Conservation (phyloP, 345 rosid species). For the Camelina hispida region DNA sequence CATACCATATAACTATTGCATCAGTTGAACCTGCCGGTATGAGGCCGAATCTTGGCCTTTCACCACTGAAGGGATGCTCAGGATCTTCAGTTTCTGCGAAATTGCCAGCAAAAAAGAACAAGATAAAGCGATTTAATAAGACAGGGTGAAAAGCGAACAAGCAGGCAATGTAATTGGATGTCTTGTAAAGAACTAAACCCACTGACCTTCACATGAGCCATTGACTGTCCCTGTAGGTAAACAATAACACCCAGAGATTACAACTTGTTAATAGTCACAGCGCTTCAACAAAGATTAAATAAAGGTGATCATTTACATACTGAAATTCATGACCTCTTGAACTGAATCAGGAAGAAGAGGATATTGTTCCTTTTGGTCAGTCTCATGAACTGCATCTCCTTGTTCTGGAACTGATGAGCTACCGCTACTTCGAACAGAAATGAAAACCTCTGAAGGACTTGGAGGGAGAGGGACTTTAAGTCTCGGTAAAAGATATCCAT, state of each 20-base stretch:
- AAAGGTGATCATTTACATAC: conserved; percentile 44
- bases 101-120: conserved; percentile 32
- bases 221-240: conserved; percentile 53
- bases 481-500: conserved; percentile 81
- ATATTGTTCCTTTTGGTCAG: conserved; percentile 51
- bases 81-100: conserved; percentile 52
- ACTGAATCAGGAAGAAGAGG: conserved; percentile 56
- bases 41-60: conserved; percentile 73
- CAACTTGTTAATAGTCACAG: conserved; percentile 33
- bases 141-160: neutral
- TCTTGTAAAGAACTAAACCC: conserved; percentile 19
- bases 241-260: conserved; percentile 30
- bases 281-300: conserved; percentile 25
- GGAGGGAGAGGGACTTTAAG: conserved; percentile 87
- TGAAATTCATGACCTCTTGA: conserved; percentile 47
- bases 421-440: conserved; percentile 48
- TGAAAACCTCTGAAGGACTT: conserved; percentile 62
- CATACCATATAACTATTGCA: conserved; percentile 84
- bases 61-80: conserved; percentile 51
- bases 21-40: conserved; percentile 96
- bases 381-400: conserved; percentile 47
- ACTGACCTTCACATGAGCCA: conserved; percentile 55
- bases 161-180: conserved; percentile 1
- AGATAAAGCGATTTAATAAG: conserved; percentile 1
- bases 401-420: conserved; percentile 45